Evolutionary conservation across 164 flowering plant genomes (phyloP).

Genomic region (Vitis rupestris): DNA sequence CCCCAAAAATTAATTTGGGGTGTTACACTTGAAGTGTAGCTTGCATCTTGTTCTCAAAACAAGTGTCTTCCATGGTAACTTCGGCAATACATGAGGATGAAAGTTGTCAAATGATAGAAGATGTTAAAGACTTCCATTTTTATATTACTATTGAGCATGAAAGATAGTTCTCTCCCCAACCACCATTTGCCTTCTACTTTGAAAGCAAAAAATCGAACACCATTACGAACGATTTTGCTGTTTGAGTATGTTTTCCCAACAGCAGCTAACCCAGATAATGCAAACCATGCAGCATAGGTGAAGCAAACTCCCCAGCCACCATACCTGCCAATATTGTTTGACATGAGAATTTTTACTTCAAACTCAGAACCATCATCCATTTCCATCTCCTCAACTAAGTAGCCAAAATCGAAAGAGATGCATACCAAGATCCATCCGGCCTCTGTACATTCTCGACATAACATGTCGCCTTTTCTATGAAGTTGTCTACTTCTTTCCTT

Average conservation of each 20-base stretch:
- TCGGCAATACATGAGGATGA: no score
- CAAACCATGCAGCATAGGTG: constrained; percentile 47
- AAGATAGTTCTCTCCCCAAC: constrained; percentile 60
- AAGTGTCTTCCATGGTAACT: no score
- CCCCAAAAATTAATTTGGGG: no score
- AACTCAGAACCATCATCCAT: no score
- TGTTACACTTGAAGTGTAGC: no score
- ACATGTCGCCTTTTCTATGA: constrained; percentile 25
- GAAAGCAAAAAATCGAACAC: constrained; percentile 36
- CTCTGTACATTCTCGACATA: constrained; percentile 36
- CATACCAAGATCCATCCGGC: constrained; percentile 51
- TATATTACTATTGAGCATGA: constrained; percentile 25
- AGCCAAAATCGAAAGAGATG: background rate
- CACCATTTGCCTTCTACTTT: constrained; percentile 40
- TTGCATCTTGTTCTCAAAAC: no score
- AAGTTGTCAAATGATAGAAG: no score
- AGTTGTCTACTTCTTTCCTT: constrained; percentile 37
- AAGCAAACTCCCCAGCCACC: constrained; percentile 61
- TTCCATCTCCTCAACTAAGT: no score
- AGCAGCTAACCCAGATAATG: constrained; percentile 36
- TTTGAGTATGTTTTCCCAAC: constrained; percentile 41
- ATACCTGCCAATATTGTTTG: constrained; percentile 28
- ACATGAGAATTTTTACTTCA: background rate
- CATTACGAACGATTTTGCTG: constrained; percentile 32
- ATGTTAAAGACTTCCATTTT: no score